Evolutionary conservation across 495 filamentous ascomycete genomes (phyloP).

Genomic region (Neurospora pannonica): DNA sequence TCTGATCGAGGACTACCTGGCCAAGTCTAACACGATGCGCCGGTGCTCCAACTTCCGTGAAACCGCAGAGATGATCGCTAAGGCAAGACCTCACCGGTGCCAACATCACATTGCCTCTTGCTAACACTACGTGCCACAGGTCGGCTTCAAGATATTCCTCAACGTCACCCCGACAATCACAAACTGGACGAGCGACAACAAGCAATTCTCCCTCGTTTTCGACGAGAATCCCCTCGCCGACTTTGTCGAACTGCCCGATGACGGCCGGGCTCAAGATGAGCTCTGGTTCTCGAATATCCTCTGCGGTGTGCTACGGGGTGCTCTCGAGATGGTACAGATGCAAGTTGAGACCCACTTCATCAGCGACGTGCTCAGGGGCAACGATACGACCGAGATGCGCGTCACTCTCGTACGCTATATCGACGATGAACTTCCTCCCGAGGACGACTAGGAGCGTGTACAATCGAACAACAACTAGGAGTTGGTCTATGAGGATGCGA

Average conservation of each 20-base stretch:
- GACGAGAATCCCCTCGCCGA: slow-evolving; percentile 96
- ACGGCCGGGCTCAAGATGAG: slow-evolving; percentile 91
- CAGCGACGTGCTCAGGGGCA: slow-evolving; percentile 85
- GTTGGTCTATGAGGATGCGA: neutral
- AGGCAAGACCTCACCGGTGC: slow-evolving; percentile 43
- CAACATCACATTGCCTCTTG: neutral
- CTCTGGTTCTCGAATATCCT: slow-evolving; percentile 98
- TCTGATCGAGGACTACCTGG: slow-evolving; percentile 94
- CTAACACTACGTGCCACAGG: slow-evolving; percentile 37
- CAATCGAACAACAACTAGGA: neutral
- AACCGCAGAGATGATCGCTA: slow-evolving; percentile 92
- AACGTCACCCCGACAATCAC: slow-evolving; percentile 93
- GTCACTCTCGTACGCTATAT: slow-evolving; percentile 89
- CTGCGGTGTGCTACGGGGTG: slow-evolving; percentile 82
- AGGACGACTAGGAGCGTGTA: slow-evolving; percentile 62
- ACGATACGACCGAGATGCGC: slow-evolving; percentile 96
- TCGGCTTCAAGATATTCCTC: slow-evolving; percentile 98
- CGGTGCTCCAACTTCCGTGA: slow-evolving; percentile 89
- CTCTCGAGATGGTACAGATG: slow-evolving; percentile 99
- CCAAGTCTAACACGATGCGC: slow-evolving; percentile 74
- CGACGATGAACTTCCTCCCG: slow-evolving; percentile 93
- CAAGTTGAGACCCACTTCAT: slow-evolving; percentile 96
- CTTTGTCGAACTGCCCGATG: slow-evolving; percentile 94
- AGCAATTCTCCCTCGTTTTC: slow-evolving; percentile 90
- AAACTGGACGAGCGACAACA: slow-evolving; percentile 92